Conservation (phyloP, 2,329 filamentous ascomycete species). For the Geoglossum cookeanum region DNA sequence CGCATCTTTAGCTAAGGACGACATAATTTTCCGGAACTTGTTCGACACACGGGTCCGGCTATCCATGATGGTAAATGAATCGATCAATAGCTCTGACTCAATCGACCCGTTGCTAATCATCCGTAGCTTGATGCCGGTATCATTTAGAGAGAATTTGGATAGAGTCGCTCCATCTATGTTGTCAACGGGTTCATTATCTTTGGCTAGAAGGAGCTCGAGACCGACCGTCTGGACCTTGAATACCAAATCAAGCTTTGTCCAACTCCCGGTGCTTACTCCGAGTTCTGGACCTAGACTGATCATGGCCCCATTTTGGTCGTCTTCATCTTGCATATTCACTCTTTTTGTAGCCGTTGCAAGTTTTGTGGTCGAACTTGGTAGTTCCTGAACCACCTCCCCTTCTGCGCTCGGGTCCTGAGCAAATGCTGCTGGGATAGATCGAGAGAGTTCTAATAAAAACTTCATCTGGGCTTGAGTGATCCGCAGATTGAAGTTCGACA, state of each 20-base stretch:
- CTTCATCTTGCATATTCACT: conserved; percentile 24
- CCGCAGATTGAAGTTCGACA: conserved; percentile 83
- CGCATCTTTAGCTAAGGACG: conserved; percentile 79
- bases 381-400: conserved; percentile 55
- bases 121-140: conserved; percentile 76
- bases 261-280: conserved; percentile 46
- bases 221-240: conserved; percentile 81
- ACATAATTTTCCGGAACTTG: conserved; percentile 97
- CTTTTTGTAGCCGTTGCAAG: conserved; percentile 27
- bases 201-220: conserved; percentile 65
- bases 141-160: conserved; percentile 84
- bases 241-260: conserved; percentile 84
- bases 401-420: conserved; percentile 50
- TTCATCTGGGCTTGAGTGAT: conserved; percentile 83
- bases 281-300: conserved; percentile 51
- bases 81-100: conserved; percentile 81
- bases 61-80: conserved; percentile 88
- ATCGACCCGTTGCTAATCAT: conserved; percentile 85
- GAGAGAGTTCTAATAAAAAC: conserved; percentile 71
- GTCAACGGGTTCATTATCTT: conserved; percentile 58
- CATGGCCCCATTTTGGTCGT: conserved; percentile 17
- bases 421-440: conserved; percentile 76
- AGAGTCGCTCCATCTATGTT: conserved; percentile 63
- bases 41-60: conserved; percentile 77
- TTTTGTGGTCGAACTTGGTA: conserved; percentile 37